Evolutionary conservation across 176 grass and related monocot species (phyloP).

Genomic region (Zoysia pacifica): DNA sequence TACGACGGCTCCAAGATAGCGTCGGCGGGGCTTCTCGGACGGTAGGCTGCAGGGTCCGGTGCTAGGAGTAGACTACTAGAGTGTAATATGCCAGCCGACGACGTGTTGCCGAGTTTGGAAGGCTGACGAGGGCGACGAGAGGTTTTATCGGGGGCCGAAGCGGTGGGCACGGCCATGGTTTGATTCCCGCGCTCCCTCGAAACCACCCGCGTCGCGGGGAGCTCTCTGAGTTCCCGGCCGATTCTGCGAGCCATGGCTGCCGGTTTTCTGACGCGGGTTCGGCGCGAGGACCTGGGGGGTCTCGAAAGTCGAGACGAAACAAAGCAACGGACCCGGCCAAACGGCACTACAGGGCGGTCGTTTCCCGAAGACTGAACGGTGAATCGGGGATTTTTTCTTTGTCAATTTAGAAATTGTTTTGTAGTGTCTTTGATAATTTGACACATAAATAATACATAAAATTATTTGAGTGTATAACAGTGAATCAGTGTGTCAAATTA

Average conservation of each 20-base stretch:
- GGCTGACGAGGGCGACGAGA: not conserved
- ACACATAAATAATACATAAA: too few species aligned
- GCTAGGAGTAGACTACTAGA: not conserved
- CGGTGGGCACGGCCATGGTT: constrained; percentile 59
- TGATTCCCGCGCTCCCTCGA: constrained; percentile 18
- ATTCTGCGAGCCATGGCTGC: constrained; percentile 43
- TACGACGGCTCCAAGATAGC: not conserved
- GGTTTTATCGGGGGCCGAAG: constrained; percentile 47
- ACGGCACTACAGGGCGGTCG: not conserved
- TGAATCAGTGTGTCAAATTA: too few species aligned
- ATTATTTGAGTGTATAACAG: too few species aligned
- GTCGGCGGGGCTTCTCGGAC: not conserved
- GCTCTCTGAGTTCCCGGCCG: not conserved
- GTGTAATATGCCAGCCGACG: not conserved
- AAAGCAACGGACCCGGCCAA: not conserved
- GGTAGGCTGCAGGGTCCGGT: not conserved
- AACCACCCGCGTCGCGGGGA: constrained; percentile 17
- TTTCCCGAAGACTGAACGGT: not conserved
- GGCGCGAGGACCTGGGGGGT: not conserved
- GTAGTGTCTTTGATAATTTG: too few species aligned
- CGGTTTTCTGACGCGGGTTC: constrained; percentile 24
- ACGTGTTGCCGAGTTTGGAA: constrained; percentile 6
- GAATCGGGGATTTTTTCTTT: too few species aligned
- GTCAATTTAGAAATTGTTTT: too few species aligned
- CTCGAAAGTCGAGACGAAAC: not conserved